Evolutionary conservation across 768 basidiomycete species (phyloP), one percentile per base, ranked within the genome.

Genomic region (Clavaria fumosa): DNA sequence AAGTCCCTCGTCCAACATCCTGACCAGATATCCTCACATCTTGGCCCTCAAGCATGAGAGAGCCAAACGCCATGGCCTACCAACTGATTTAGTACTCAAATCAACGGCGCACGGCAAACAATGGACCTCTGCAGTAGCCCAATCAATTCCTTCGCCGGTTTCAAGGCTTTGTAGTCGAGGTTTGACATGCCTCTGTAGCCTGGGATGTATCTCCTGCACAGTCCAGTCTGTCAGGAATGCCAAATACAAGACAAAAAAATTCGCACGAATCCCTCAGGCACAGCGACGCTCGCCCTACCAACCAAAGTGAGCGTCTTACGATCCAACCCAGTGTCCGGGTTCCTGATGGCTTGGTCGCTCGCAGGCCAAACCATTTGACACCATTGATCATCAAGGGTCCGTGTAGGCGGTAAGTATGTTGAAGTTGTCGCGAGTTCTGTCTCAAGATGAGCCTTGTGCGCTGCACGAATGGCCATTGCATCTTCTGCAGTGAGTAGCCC

Each of bases 21-120:
- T 95, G 90, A 5, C 90, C 90, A 2, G 86, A 89, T 22, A 95
- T 84, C 11, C 89, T 72, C 6, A 95, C 68, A 50, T 91, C 81
- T 44, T 64, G 73, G 1, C 85, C 85, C 37, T 86, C 79, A 2
- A 72, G 58, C 75, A 93, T 71, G 23, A 93, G 63, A 1, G 84
- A 75, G 0, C 90, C 90, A 48, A 90, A 85, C 0, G 90, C 89
- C 54, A 95, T 56, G 0, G 85, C 82, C 82, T 84, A 39, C 9
- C 15, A 36, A 12, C 6, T 18, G 15, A n/a, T 21, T 34, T 21
- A 41, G 34, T 14, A 36, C 26, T n/a, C 31, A 23, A 20, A 31
- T 23, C 21, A 22, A 4, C 17, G 17, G 21, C 14, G 27, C 18
- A 7, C 18, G 6, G 1, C 34, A 5, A 20, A 4, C 46, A 61